A percentile compares a stretch with the other conserved stretches of the same genome.
phyloP scores from a whole-genome alignment of 1,284 basidiomycete genomes.

The Fomitopsis palustris region DNA sequence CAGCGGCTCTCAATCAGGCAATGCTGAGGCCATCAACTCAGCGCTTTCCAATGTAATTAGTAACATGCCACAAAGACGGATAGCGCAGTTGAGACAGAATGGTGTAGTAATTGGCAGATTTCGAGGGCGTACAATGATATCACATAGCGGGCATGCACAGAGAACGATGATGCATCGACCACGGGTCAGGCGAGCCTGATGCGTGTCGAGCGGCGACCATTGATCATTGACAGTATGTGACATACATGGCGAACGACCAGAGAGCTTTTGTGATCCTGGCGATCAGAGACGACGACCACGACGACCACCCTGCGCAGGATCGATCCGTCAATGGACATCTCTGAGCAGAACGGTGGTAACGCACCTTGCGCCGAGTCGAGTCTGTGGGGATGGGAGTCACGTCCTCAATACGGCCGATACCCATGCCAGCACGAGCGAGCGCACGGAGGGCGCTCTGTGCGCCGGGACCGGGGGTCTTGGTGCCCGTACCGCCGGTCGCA shows the following conservation, averaged over 20 bases:
- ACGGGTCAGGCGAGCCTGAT: conserved; percentile 74
- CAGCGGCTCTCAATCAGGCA: too few species aligned
- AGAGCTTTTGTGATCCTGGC: conserved; percentile 18
- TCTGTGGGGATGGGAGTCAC: conserved; percentile 98
- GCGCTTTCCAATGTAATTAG: too few species aligned
- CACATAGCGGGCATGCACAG: conserved; percentile 8
- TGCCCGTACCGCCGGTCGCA: conserved; percentile 97
- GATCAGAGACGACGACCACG: conserved; percentile 96
- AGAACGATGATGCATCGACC: conserved; percentile 44
- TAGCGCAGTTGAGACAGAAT: too few species aligned
- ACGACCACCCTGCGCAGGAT: conserved; percentile 83
- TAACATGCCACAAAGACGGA: too few species aligned
- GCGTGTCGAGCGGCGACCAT: conserved; percentile 81
- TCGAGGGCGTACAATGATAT: not conserved
- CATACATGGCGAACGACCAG: conserved; percentile 34
- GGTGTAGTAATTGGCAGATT: not conserved
- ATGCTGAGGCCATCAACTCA: too few species aligned
- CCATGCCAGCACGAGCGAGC: conserved; percentile 97
- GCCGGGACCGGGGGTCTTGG: conserved; percentile 98
- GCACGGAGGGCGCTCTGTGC: conserved; percentile 98
- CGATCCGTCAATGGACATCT: conserved; percentile 9
- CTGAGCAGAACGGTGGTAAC: not conserved
- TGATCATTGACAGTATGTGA: conserved; percentile 36
- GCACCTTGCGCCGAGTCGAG: conserved; percentile 93
- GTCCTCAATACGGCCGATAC: conserved; percentile 96